A percentile compares a stretch with the other conserved stretches of the same genome.
phyloP scores from a whole-genome alignment of 306 rosid species.

The Arachis hypogaea region DNA sequence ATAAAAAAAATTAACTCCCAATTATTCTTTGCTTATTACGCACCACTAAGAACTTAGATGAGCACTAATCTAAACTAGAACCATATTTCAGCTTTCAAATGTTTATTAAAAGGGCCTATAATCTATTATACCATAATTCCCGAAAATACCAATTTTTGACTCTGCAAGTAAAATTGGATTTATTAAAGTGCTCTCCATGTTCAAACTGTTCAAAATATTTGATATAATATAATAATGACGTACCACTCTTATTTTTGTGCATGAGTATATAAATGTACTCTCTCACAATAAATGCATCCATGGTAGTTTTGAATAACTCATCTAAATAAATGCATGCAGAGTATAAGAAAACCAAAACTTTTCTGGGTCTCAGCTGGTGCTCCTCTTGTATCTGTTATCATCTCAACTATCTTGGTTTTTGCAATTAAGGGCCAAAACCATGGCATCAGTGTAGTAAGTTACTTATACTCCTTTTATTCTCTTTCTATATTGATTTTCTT shows the following conservation, averaged over 20 bases:
- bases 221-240: too few species aligned
- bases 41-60: too few species aligned
- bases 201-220: not conserved
- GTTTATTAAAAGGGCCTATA: too few species aligned
- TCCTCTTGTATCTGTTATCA: constrained; percentile 74
- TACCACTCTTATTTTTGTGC: not conserved
- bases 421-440: constrained; percentile 69
- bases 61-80: too few species aligned
- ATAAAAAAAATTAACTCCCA: too few species aligned
- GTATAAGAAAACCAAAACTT: constrained; percentile 71
- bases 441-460: constrained; percentile 81
- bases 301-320: constrained; percentile 20
- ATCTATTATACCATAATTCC: too few species aligned
- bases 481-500: too few species aligned
- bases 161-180: not conserved
- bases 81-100: too few species aligned
- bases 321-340: constrained; percentile 49
- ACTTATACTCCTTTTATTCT: not conserved
- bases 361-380: constrained; percentile 99
- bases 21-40: too few species aligned
- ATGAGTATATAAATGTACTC: not conserved
- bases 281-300: not conserved
- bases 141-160: too few species aligned
- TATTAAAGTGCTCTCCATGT: not conserved
- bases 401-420: constrained; percentile 77